Evolutionary conservation across 768 basidiomycete genomes (phyloP).

Genomic region (Tricholoma furcatifolium): DNA sequence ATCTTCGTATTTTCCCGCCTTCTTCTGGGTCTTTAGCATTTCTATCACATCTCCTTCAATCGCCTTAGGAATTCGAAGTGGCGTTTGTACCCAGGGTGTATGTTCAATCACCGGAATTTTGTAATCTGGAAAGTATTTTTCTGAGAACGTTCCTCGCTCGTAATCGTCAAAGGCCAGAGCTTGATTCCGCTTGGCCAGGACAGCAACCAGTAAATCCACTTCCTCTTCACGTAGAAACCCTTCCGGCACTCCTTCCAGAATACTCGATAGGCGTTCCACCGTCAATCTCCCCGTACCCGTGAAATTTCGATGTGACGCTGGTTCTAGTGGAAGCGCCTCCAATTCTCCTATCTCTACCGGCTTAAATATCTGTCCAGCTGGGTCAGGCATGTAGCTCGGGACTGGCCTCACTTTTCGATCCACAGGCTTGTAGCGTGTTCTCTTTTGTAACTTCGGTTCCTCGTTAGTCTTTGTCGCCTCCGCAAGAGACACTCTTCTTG

Average conservation of each 20-base stretch:
- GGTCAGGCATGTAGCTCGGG: too few species aligned
- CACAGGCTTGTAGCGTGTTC: slow-evolving; percentile 26
- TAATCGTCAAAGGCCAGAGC: too few species aligned
- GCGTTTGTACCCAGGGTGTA: too few species aligned
- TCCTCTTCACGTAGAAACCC: slow-evolving; percentile 9
- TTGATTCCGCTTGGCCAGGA: slow-evolving; percentile 27
- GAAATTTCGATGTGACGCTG: slow-evolving; percentile 10
- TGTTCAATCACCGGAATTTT: too few species aligned
- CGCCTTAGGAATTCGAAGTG: slow-evolving; percentile 24
- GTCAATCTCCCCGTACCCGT: slow-evolving; percentile 9
- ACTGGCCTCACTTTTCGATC: slow-evolving; percentile 25
- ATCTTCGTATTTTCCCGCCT: too few species aligned
- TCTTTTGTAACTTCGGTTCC: neutral
- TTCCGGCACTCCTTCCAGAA: slow-evolving; percentile 3
- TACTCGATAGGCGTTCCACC: slow-evolving; percentile 12
- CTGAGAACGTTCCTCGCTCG: too few species aligned
- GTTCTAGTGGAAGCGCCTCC: slow-evolving; percentile 21
- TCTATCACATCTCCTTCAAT: slow-evolving; percentile 18
- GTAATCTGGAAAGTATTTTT: too few species aligned
- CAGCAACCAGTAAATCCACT: slow-evolving; percentile 18
- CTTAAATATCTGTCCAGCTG: too few species aligned
- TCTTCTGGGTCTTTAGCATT: too few species aligned
- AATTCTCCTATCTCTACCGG: too few species aligned
- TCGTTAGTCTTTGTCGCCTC: neutral
- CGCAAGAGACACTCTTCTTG: neutral